These are phyloP conservation scores for Colletotrichum higginsianum DNA, from an alignment of 2,329 filamentous ascomycete genomes.

Conservation along the genomic window DNA sequence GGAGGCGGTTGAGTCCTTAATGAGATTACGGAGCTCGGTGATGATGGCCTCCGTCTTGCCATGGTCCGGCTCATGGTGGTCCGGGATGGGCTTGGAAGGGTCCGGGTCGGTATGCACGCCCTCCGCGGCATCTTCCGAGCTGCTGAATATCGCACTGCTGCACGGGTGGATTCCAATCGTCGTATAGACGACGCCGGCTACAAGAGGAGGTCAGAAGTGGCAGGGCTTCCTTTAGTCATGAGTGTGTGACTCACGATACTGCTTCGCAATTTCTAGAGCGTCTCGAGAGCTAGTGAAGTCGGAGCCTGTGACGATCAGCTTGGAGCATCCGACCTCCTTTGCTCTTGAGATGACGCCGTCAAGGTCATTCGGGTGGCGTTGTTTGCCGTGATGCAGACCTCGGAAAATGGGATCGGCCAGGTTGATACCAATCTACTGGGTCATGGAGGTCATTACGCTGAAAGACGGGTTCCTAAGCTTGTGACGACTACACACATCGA, in stretches of 20 bases:
- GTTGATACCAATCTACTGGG: slow-evolving; percentile 87
- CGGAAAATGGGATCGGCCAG: slow-evolving; percentile 92
- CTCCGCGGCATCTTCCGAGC: slow-evolving; percentile 60
- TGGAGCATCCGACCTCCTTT: slow-evolving; percentile 82
- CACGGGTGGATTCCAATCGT: slow-evolving; percentile 97
- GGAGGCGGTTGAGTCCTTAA: slow-evolving; percentile 68
- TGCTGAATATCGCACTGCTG: slow-evolving; percentile 83
- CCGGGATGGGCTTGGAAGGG: slow-evolving; percentile 61
- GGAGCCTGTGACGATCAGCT: slow-evolving; percentile 94
- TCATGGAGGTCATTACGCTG: slow-evolving; percentile 35
- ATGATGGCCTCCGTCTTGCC: slow-evolving; percentile 66
- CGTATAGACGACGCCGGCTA: slow-evolving; percentile 86
- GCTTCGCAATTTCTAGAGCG: slow-evolving; percentile 80
- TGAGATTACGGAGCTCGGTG: slow-evolving; percentile 73
- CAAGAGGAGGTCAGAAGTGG: slow-evolving; percentile 37
- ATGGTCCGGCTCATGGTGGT: slow-evolving; percentile 64
- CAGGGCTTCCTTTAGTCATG: not conserved
- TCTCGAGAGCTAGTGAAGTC: slow-evolving; percentile 84
- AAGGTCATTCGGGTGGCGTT: slow-evolving; percentile 81
- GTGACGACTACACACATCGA: slow-evolving; percentile 67
- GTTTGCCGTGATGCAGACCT: slow-evolving; percentile 86
- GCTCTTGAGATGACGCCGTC: slow-evolving; percentile 84
- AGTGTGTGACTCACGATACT: slow-evolving; percentile 73
- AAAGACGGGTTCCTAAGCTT: not conserved
- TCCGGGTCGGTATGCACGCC: slow-evolving; percentile 67